Percentiles rank a stretch among this genome's conserved stretches.
Evolutionary conservation across 2,329 filamentous ascomycete species (phyloP).

Genomic region (Botryosphaeria dothidea): DNA sequence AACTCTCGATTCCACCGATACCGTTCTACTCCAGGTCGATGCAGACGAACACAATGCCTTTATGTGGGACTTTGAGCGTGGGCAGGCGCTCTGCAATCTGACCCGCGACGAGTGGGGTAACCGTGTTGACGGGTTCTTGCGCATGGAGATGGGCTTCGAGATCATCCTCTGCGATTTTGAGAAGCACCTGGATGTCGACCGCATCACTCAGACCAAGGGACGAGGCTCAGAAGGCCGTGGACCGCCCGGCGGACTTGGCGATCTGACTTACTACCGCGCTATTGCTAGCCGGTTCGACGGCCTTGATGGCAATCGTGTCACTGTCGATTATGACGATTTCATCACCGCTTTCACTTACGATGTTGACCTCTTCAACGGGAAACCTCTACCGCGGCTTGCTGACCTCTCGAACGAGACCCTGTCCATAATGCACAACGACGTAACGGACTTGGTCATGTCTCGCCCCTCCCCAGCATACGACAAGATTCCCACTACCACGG

Average conservation of each 20-base stretch:
- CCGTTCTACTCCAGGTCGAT: constrained; percentile 50
- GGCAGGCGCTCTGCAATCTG: constrained; percentile 57
- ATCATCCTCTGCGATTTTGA: constrained; percentile 68
- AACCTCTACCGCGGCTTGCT: constrained; percentile 42
- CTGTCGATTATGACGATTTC: constrained; percentile 51
- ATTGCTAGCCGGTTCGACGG: constrained; percentile 46
- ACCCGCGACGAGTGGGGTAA: constrained; percentile 51
- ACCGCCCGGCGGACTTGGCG: constrained; percentile 18
- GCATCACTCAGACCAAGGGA: constrained; percentile 28
- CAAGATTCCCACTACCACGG: constrained; percentile 29
- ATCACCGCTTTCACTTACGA: constrained; percentile 49
- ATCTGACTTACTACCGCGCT: constrained; percentile 40
- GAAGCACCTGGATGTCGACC: constrained; percentile 38
- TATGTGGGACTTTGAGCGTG: constrained; percentile 55
- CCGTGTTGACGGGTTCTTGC: constrained; percentile 63
- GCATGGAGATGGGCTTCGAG: constrained; percentile 72
- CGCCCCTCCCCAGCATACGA: constrained; percentile 18
- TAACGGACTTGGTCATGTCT: constrained; percentile 44
- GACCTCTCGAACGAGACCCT: constrained; percentile 37
- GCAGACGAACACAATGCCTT: constrained; percentile 21
- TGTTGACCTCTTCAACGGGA: constrained; percentile 43
- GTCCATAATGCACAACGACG: constrained; percentile 41
- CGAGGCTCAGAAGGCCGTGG: constrained; percentile 22
- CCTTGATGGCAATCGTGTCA: constrained; percentile 46
- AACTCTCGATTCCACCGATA: constrained; percentile 68